phyloP scores from a whole-genome alignment of 2,329 filamentous ascomycete species.

The Ploettnerulaceae sp. region DNA sequence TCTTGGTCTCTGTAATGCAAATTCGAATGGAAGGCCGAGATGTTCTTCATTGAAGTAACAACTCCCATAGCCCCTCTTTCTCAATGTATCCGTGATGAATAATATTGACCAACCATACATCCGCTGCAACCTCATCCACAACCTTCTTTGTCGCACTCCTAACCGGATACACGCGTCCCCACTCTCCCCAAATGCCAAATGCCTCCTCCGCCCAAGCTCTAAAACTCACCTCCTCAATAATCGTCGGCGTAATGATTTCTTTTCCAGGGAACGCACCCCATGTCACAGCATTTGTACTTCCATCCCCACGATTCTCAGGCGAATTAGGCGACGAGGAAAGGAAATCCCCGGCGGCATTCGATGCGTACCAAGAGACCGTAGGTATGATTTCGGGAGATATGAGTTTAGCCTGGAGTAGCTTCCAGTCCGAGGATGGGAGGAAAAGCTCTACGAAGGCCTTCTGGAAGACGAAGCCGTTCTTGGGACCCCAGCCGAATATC shows the following conservation, averaged over 20 bases:
- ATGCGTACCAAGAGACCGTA: conserved; percentile 81
- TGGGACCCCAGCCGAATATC: conserved; percentile 90
- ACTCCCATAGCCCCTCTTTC: conserved; percentile 65
- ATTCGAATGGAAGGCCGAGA: no score
- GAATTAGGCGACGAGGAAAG: conserved; percentile 51
- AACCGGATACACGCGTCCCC: conserved; percentile 74
- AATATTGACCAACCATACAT: conserved; percentile 83
- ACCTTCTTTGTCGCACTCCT: conserved; percentile 67
- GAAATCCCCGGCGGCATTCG: conserved; percentile 74
- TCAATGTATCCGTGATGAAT: conserved; percentile 78
- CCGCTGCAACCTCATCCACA: conserved; percentile 57
- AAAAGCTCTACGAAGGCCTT: conserved; percentile 99
- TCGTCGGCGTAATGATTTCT: conserved; percentile 93
- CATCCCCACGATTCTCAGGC: conserved; percentile 14
- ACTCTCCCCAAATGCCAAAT: conserved; percentile 92
- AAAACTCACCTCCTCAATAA: conserved; percentile 94
- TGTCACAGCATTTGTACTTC: conserved; percentile 91
- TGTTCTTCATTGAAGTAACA: conserved; percentile 44
- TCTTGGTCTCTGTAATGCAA: no score
- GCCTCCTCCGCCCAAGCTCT: conserved; percentile 92
- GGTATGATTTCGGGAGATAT: conserved; percentile 51
- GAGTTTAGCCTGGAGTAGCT: conserved; percentile 58
- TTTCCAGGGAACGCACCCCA: conserved; percentile 96
- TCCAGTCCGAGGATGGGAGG: conserved; percentile 69
- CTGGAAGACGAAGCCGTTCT: conserved; percentile 92